Conservation (phyloP, 495 filamentous ascomycete species). For the Monascus purpureus region DNA sequence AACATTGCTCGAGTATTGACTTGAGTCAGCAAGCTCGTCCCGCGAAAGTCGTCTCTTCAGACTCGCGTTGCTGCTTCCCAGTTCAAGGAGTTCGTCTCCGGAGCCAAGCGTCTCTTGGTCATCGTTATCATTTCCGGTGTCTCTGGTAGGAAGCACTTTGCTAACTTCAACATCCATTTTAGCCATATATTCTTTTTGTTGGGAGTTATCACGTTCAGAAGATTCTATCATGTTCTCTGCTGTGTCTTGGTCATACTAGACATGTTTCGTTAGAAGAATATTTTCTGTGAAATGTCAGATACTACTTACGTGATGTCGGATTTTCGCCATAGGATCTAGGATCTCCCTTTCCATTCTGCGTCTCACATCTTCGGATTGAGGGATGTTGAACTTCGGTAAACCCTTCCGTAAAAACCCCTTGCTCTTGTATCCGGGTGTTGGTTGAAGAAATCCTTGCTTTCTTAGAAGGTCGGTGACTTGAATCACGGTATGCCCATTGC, state of each 20-base stretch:
- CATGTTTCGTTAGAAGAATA: no score
- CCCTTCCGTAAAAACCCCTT: conserved; percentile 12
- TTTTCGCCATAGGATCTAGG: conserved; percentile 23
- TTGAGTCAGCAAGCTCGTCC: neutral
- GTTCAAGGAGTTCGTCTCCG: neutral
- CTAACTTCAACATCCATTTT: neutral
- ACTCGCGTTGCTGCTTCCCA: neutral
- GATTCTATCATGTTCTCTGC: no score
- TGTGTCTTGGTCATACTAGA: no score
- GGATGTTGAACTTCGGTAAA: conserved; percentile 12
- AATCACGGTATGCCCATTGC: conserved; percentile 13
- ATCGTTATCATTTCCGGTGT: neutral
- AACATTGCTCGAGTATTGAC: neutral
- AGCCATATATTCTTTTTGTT: neutral
- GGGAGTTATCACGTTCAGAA: no score
- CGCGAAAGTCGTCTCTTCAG: conserved; percentile 1
- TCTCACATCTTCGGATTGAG: conserved; percentile 6
- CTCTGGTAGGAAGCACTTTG: neutral
- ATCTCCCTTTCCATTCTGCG: conserved; percentile 13
- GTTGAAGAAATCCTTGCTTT: conserved; percentile 13
- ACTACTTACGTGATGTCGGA: conserved; percentile 26
- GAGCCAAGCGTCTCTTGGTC: conserved; percentile 1
- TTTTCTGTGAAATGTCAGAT: no score
- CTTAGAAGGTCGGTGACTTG: conserved; percentile 15
- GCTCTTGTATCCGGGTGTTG: conserved; percentile 15